A percentile compares a stretch with the other conserved stretches of the same genome.
Conservation (phyloP, 2,329 filamentous ascomycete species). For the Talaromyces amestolkiae region DNA sequence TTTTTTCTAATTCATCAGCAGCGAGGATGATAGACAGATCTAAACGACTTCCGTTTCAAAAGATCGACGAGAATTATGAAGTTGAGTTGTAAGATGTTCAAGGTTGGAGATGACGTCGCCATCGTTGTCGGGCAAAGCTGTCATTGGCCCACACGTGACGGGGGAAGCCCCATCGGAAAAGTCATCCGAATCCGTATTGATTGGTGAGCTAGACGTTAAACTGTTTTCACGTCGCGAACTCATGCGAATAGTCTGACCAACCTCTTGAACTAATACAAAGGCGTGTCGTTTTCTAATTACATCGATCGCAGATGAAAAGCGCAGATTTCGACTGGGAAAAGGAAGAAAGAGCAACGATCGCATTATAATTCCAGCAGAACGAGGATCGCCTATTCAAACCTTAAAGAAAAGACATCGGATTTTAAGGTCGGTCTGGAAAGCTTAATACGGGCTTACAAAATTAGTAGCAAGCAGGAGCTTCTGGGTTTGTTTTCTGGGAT, state of each 20-base stretch:
- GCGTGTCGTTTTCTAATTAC: too few relatives aligned
- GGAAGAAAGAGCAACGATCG: not conserved
- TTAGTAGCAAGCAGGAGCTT: not conserved
- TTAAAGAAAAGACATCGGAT: not conserved
- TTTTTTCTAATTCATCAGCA: not conserved
- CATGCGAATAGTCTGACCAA: too few relatives aligned
- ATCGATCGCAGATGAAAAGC: not conserved
- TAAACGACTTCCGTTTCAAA: not conserved
- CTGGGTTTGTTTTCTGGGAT: not conserved
- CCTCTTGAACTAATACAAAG: too few relatives aligned
- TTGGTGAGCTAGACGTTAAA: not conserved
- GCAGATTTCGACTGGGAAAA: not conserved
- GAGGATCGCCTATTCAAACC: not conserved
- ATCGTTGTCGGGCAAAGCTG: not conserved
- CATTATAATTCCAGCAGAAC: not conserved
- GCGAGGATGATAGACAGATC: not conserved
- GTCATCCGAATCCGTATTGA: not conserved
- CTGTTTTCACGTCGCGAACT: not conserved
- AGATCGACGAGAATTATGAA: not conserved
- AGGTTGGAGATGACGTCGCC: not conserved
- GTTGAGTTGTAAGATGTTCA: not conserved
- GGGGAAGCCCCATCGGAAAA: not conserved
- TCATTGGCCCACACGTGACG: not conserved
- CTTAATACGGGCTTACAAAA: not conserved
- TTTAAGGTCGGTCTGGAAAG: not conserved